Conservation (phyloP, 2,329 filamentous ascomycete species). For the Apiospora malaysiana region DNA sequence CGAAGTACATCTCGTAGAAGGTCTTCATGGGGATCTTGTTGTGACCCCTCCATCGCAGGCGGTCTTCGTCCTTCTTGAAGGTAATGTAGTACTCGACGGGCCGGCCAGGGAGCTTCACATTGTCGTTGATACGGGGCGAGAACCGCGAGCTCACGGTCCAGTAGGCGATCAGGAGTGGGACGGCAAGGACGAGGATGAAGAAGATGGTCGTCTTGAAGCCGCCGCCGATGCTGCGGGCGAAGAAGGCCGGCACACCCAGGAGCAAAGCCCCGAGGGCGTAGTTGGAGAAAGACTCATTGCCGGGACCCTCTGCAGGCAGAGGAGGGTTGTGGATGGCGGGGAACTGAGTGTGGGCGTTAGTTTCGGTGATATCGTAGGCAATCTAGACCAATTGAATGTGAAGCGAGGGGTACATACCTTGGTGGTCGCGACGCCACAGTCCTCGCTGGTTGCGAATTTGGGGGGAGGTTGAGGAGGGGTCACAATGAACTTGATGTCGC, state of each 20-base stretch:
- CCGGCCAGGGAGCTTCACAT: constrained; percentile 80
- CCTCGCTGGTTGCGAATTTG: constrained; percentile 74
- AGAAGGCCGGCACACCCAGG: constrained; percentile 72
- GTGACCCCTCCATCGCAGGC: constrained; percentile 70
- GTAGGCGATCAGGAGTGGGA: constrained; percentile 79
- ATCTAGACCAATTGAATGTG: neutral
- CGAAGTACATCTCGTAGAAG: constrained; percentile 98
- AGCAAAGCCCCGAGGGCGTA: constrained; percentile 72
- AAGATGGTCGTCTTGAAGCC: constrained; percentile 86
- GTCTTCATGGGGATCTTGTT: constrained; percentile 88
- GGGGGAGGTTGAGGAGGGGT: constrained; percentile 49
- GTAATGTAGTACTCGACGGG: constrained; percentile 87
- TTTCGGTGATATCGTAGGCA: constrained; percentile 5
- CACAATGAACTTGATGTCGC: constrained; percentile 50
- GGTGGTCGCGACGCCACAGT: constrained; percentile 54
- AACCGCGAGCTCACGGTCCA: constrained; percentile 80
- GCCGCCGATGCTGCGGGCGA: constrained; percentile 80
- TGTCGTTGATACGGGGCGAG: constrained; percentile 87
- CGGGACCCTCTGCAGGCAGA: constrained; percentile 83
- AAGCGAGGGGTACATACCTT: constrained; percentile 47
- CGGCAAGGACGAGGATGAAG: constrained; percentile 74
- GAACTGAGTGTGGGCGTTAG: constrained; percentile 56
- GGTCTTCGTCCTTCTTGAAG: constrained; percentile 68
- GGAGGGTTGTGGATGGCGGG: constrained; percentile 90
- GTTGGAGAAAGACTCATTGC: constrained; percentile 86